phyloP scores from a whole-genome alignment of 768 basidiomycete species.

The Lactarius hatsudake region DNA sequence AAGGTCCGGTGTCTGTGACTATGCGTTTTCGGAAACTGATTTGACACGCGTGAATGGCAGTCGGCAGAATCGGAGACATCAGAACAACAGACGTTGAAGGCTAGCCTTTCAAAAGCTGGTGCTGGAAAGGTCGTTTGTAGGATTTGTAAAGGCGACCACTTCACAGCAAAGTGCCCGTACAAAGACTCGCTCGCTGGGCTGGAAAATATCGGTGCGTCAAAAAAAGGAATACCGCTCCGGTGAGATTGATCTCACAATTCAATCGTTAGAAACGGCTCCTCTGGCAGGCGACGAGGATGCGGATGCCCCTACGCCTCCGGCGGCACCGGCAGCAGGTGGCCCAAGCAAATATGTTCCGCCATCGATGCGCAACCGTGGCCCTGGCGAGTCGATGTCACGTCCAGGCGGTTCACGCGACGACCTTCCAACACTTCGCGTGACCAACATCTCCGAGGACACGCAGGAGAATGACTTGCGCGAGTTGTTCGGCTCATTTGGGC shows the following conservation, averaged over 20 bases:
- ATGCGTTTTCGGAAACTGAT: conserved; percentile 54
- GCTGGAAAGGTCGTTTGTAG: conserved; percentile 90
- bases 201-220: conserved; percentile 50
- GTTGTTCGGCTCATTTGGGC: conserved; percentile 82
- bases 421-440: conserved; percentile 93
- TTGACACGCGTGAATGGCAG: conserved; percentile 34
- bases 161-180: conserved; percentile 98
- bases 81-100: conserved; percentile 64
- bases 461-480: conserved; percentile 92
- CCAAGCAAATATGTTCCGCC: conserved; percentile 29
- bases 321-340: conserved; percentile 21
- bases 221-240: neutral
- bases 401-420: conserved; percentile 70
- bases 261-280: conserved; percentile 38
- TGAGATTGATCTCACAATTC: conserved; percentile 12
- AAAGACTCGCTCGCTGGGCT: conserved; percentile 87
- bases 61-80: conserved; percentile 63
- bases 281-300: conserved; percentile 37
- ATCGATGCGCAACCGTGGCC: conserved; percentile 29
- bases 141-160: conserved; percentile 87
- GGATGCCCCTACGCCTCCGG: conserved; percentile 32
- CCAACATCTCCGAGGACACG: conserved; percentile 94
- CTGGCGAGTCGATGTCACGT: conserved; percentile 28
- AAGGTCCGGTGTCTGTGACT: conserved; percentile 37
- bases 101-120: conserved; percentile 65